Base-by-base conservation (phyloP, 1,284 basidiomycete genomes). In the Ganoderma leucocontextum region DNA sequence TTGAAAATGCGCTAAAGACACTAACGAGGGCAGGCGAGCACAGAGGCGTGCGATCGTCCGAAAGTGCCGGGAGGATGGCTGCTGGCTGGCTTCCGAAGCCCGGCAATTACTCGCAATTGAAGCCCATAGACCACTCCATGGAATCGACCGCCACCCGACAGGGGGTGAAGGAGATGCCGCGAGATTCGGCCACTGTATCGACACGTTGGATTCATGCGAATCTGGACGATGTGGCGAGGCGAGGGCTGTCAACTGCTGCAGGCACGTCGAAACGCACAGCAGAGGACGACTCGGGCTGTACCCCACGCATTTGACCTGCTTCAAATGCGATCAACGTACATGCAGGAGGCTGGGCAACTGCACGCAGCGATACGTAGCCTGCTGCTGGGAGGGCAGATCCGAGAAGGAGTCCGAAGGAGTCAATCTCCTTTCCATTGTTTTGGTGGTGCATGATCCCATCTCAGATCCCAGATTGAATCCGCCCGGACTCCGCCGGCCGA, bases 81-180 rank as follows among this genome's bases (percentile, higher is more conserved):
- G 29, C 55, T 36, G 35, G 55, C 8, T 19, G 29, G 55, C 17
- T 57, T 33, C 55, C 25, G 55, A 36, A 35, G 29, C 8, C 55
- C 33, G 55, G 52, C n/a, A 53, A 53, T 53, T 29, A 15, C 52
- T 29, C 13, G 52, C 7, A 29, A 53, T 13, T 33, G 52, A 53
- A 53, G 52, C 13, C 19, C 13, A 29, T 57, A 29, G n/a, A 53
- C 29, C 25, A 57, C 7, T 35, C 15, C 12, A 36, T 57, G 35
- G 55, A 57, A 36, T 35, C 55, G 35, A 57, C 17, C 55, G 55
- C 33, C 55, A 57, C 35, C 35, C n/a, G 38, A 41, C 58, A 41
- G 35, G 36, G n/a, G n/a, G 19, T 25, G 58, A 36, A 19, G 33
- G 52, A 55, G 52, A 25, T 33, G 13, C n/a, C 44, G 25, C 4